Conservation (phyloP, 1,284 basidiomycete genomes). For the Peniophora sp. region DNA sequence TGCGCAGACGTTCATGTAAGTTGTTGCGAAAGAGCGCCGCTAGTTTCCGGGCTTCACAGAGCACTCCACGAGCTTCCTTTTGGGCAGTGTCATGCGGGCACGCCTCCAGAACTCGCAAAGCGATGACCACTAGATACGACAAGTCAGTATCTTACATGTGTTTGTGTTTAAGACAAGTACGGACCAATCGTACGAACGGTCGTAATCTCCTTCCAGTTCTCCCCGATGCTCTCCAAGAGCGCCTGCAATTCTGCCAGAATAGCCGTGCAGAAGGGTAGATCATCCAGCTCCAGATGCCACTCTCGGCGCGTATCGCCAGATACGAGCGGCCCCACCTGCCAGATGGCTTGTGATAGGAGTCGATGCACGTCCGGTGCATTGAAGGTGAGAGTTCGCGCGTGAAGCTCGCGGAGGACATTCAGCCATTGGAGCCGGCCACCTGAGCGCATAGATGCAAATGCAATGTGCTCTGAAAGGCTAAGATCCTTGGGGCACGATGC, state of each 20-base stretch:
- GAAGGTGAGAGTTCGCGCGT: constrained; percentile 27
- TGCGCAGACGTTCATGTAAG: not conserved
- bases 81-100: not conserved
- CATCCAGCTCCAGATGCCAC: constrained; percentile 15
- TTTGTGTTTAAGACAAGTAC: not conserved
- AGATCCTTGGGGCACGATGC: constrained; percentile 18
- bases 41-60: not conserved
- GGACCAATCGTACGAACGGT: constrained; percentile 28
- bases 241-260: constrained; percentile 25
- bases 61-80: not conserved
- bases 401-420: constrained; percentile 37
- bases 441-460: constrained; percentile 34
- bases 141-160: not conserved
- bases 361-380: constrained; percentile 27
- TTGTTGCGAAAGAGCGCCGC: not conserved
- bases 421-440: constrained; percentile 39
- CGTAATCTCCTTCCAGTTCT: constrained; percentile 34
- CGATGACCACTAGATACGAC: not conserved
- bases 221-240: constrained; percentile 11
- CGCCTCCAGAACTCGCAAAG: not conserved
- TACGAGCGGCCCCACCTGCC: constrained; percentile 30
- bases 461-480: constrained; percentile 29
- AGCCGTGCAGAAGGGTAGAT: constrained; percentile 22
- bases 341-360: constrained; percentile 32
- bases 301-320: constrained; percentile 3